Percentiles rank a stretch among this genome's conserved stretches.
phyloP scores from a whole-genome alignment of 139 green algal species.

The Deuterostichococcus epilithicus region DNA sequence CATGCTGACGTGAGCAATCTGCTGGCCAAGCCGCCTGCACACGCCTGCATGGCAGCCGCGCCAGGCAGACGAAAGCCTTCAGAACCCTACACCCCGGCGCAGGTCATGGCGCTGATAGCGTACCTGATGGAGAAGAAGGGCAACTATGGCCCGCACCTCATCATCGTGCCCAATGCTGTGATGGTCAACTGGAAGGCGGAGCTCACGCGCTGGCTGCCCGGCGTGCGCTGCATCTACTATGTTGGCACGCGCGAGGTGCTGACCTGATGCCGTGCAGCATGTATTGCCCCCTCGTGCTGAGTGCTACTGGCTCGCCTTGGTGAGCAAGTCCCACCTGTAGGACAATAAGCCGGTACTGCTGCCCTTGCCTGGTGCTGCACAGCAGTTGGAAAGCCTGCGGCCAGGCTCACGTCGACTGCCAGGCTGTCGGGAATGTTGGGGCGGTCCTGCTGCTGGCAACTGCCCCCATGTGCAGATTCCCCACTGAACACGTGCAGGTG shows the following conservation, averaged over 20 bases:
- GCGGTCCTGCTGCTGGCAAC: too few species aligned
- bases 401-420: too few species aligned
- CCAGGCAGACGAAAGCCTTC: too few species aligned
- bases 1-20: not conserved
- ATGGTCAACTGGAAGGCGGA: constrained; percentile 97
- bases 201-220: constrained; percentile 86
- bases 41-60: too few species aligned
- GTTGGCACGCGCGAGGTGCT: constrained; percentile 38
- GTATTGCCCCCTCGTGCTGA: not conserved
- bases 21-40: too few species aligned
- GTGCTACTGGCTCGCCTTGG: not conserved
- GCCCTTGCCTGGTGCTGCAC: too few species aligned
- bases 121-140: constrained; percentile 95
- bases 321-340: constrained; percentile 39
- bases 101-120: constrained; percentile 92
- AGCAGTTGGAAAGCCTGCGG: too few species aligned
- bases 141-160: constrained; percentile 93
- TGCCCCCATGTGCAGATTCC: too few species aligned
- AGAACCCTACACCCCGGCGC: constrained; percentile 1
- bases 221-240: constrained; percentile 68
- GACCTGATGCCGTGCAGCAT: not conserved
- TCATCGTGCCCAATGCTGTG: constrained; percentile 97
- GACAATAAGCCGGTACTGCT: too few species aligned
- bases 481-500: constrained; percentile 74
- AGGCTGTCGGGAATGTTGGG: too few species aligned